A percentile compares a stretch with the other conserved stretches of the same genome.
Evolutionary conservation across 331 rosid species (phyloP).

Genomic region (Pyracantha coccinea): DNA sequence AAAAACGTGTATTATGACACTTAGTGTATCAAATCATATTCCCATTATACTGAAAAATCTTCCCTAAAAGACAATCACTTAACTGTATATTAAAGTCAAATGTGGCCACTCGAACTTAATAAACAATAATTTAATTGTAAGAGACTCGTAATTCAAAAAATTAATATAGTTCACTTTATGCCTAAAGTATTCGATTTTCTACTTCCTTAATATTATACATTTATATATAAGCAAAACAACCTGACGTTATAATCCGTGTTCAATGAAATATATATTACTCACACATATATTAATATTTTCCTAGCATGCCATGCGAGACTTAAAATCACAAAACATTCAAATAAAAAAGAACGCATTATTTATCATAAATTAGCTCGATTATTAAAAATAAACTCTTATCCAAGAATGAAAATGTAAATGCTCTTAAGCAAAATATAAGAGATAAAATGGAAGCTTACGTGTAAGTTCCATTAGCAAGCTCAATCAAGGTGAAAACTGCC

Average conservation of each 20-base stretch:
- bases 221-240: not conserved
- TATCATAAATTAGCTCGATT: not conserved
- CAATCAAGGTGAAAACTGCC: conserved; percentile 46
- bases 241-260: too few species aligned
- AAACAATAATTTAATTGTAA: not conserved
- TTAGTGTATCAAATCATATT: too few species aligned
- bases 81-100: not conserved
- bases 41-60: too few species aligned
- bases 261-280: too few species aligned
- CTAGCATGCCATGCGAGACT: too few species aligned
- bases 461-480: conserved; percentile 74
- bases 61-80: not conserved
- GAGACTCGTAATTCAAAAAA: not conserved
- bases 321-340: too few species aligned
- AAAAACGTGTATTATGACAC: too few species aligned
- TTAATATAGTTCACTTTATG: not conserved
- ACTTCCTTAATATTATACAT: not conserved
- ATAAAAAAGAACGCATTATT: too few species aligned
- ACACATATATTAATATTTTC: too few species aligned
- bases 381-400: not conserved
- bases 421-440: not conserved
- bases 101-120: not conserved
- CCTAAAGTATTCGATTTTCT: not conserved
- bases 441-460: conserved; percentile 36
- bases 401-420: not conserved